Evolutionary conservation across 2,329 filamentous ascomycete species (phyloP), one percentile per base, ranked within the genome.

Genomic region (Sporothrix humicola): DNA sequence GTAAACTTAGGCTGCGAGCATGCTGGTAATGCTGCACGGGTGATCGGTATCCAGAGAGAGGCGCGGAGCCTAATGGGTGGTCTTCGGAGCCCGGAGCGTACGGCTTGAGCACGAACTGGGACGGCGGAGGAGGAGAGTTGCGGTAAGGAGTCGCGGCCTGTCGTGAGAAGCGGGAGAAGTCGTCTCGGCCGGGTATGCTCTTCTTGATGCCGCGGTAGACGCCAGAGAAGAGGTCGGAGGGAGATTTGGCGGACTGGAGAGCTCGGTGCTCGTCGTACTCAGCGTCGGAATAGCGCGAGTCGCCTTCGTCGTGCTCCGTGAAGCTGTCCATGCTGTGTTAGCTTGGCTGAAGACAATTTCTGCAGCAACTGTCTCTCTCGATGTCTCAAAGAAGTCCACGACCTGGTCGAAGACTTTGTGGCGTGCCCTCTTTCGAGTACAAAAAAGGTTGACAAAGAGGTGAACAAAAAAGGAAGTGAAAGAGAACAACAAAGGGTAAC

Each of bases 1-100:
- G 87, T 69, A 89, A 80, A 76, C 85, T 89, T 79, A 88, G 75
- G 77, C 84, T 86, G 76, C 86, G 83, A 73, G 81, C 87, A 88
- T 89, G 86, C 81, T 86, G 82, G 50, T 78, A 75, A 9, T 74
- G 74, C 44, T 77, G 76, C 23, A 74, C 69, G 6, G 77, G 74
- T 54, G 77, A 74, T 63, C 76, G 76, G 20, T 65, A 46, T 17
- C 73, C 54, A 15, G 75, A 73, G 17, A 79, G 76, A 42, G 80
- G 78, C 17, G 78, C 77, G 7, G 82, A 81, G 48, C 77, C 78
- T 79, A 74, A 74, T 76, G 37, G 74, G 73, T 61, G 76, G 79
- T 66, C 77, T 75, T 71, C 73, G 17, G 46, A 6, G 37, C 23
- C 52, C 9, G 52, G 42, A n/a, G 58, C 23, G 72, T 79, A 79